Evolutionary conservation across 2,329 filamentous ascomycete species (phyloP).

Genomic region (Talaromyces albobiverticillius): DNA sequence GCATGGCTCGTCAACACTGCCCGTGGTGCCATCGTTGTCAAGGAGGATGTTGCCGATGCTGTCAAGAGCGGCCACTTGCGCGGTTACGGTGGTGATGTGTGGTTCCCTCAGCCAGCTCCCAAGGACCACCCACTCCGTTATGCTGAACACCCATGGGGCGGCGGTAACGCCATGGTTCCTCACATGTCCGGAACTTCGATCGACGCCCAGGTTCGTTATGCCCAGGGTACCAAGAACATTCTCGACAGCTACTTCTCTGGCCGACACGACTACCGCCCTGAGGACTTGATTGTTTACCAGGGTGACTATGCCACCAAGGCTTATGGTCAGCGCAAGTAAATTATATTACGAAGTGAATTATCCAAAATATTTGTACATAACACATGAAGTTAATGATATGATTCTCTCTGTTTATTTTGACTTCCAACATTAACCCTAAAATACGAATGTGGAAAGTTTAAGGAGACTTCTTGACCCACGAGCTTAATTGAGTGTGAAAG

Average conservation of each 20-base stretch:
- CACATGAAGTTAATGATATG: neutral
- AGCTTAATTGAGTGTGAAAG: too few species aligned
- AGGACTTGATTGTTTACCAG: conserved; percentile 86
- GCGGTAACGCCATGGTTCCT: conserved; percentile 97
- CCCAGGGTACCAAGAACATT: conserved; percentile 83
- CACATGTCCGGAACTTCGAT: conserved; percentile 99
- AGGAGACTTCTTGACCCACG: neutral
- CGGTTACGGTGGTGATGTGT: conserved; percentile 55
- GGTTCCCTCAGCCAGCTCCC: conserved; percentile 97
- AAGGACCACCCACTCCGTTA: conserved; percentile 88
- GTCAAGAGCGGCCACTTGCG: conserved; percentile 77
- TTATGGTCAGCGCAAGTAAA: conserved; percentile 67
- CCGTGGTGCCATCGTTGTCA: conserved; percentile 97
- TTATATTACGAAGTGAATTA: neutral
- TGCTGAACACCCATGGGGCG: conserved; percentile 91
- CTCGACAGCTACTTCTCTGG: conserved; percentile 87
- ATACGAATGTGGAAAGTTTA: neutral
- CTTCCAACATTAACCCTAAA: too few species aligned
- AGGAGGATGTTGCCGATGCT: conserved; percentile 95
- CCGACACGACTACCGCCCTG: conserved; percentile 77
- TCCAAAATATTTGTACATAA: neutral
- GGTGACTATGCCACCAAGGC: conserved; percentile 95
- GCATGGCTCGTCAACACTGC: conserved; percentile 98
- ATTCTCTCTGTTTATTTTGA: neutral
- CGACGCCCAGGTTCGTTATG: conserved; percentile 92